These are phyloP conservation scores for Amborella trichopoda DNA, from an alignment of 164 flowering plant genomes.

Conservation along the genomic window DNA sequence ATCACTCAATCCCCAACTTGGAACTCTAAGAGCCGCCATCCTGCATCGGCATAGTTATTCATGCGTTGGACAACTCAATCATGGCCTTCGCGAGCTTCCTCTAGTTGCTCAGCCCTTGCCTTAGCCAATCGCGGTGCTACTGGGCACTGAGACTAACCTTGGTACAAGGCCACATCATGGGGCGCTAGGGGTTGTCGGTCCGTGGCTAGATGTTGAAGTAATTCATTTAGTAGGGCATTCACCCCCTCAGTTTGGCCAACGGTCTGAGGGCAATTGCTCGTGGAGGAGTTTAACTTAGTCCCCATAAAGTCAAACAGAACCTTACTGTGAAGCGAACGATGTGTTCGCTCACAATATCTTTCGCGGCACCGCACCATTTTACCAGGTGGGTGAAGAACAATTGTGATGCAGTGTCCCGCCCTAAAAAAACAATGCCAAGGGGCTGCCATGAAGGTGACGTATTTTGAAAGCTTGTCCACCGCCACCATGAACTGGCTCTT, in stretches of 20 bases:
- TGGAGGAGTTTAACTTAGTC: neutral
- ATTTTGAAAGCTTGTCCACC: neutral
- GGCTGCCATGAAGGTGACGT: neutral
- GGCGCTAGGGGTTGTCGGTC: neutral
- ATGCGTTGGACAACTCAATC: neutral
- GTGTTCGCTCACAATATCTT: neutral
- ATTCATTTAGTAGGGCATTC: neutral
- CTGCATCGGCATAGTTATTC: neutral
- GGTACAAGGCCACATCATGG: neutral
- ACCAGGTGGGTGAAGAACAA: neutral
- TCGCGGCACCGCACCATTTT: neutral
- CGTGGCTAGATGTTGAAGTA: neutral
- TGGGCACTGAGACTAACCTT: neutral
- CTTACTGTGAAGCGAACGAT: neutral
- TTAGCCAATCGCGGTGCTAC: neutral
- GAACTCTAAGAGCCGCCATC: neutral
- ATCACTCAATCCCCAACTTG: neutral
- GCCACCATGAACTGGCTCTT: neutral
- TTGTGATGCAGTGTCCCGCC: neutral
- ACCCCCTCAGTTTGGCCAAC: neutral
- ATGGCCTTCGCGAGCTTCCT: neutral
- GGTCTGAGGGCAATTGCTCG: no score
- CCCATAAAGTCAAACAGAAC: neutral
- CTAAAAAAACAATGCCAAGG: neutral
- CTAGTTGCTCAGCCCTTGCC: neutral